Conservation (phyloP, 2,329 filamentous ascomycete genomes). For the Ascocoryne sarcoides region DNA sequence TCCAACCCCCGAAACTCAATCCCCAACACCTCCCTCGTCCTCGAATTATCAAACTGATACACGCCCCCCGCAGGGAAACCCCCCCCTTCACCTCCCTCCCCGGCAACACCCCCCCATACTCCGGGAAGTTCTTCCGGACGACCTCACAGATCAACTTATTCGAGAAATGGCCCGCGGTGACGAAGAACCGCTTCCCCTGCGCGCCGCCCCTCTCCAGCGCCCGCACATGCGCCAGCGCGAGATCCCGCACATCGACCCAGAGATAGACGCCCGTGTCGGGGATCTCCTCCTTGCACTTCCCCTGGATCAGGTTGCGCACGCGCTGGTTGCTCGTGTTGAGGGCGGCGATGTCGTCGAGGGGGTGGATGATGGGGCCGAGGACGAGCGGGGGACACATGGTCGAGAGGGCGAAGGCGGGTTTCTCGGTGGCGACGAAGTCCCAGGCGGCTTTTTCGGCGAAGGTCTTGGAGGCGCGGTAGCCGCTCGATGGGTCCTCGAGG, state of each 20-base stretch:
- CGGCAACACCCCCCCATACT: conserved; percentile 41
- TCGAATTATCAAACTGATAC: conserved; percentile 45
- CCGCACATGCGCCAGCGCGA: conserved; percentile 53
- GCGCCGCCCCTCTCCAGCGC: conserved; percentile 47
- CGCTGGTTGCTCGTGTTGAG: conserved; percentile 66
- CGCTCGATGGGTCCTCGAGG: conserved; percentile 30
- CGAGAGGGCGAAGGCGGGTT: conserved; percentile 47
- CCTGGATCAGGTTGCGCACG: conserved; percentile 51
- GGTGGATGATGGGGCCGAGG: conserved; percentile 37
- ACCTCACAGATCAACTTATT: conserved; percentile 49
- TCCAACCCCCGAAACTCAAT: conserved; percentile 50
- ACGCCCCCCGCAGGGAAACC: conserved; percentile 32
- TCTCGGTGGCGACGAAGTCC: conserved; percentile 46
- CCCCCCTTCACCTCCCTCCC: conserved; percentile 27
- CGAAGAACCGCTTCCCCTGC: conserved; percentile 52
- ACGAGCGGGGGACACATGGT: conserved; percentile 54
- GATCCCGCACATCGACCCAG: conserved; percentile 52
- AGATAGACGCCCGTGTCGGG: conserved; percentile 42
- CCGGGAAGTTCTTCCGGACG: conserved; percentile 43
- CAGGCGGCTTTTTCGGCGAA: conserved; percentile 60
- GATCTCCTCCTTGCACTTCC: conserved; percentile 44
- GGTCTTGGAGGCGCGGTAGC: conserved; percentile 36
- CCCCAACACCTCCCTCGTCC: conserved; percentile 46
- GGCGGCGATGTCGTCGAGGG: conserved; percentile 48
- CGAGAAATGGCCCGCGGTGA: conserved; percentile 48